phyloP scores from a whole-genome alignment of 306 rosid genomes.

The Coriaria nepalensis region DNA sequence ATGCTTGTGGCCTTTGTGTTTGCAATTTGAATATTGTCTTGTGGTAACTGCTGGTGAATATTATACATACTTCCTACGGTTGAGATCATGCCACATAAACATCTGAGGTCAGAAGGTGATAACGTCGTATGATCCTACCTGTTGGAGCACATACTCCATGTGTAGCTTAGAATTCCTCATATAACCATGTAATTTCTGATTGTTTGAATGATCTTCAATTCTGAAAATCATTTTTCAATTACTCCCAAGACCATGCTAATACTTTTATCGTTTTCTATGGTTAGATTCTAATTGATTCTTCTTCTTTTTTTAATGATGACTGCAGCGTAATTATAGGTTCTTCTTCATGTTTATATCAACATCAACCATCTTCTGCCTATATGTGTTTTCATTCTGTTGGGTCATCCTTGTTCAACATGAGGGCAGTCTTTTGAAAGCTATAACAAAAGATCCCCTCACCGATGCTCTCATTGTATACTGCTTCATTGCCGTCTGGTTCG shows the following conservation, averaged over 20 bases:
- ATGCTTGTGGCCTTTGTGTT: too few relatives aligned
- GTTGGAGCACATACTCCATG: too few relatives aligned
- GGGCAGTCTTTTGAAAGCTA: constrained; percentile 18
- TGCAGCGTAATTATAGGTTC: constrained; percentile 91
- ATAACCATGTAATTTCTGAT: too few relatives aligned
- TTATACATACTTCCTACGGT: too few relatives aligned
- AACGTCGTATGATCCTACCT: too few relatives aligned
- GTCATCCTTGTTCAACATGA: constrained; percentile 23
- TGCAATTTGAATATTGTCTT: too few relatives aligned
- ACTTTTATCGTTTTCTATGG: background rate
- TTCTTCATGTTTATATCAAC: constrained; percentile 86
- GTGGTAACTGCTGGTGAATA: too few relatives aligned
- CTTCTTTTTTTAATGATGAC: constrained; percentile 8
- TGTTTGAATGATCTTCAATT: constrained; percentile 1
- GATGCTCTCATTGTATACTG: constrained; percentile 59
- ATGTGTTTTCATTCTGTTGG: constrained; percentile 60
- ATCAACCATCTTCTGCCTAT: constrained; percentile 70
- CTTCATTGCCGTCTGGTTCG: constrained; percentile 83
- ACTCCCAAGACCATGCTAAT: background rate
- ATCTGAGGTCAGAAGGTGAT: too few relatives aligned
- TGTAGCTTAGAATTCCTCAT: too few relatives aligned
- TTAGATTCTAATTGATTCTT: constrained; percentile 16
- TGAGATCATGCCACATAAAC: too few relatives aligned
- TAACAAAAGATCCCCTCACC: constrained; percentile 39
- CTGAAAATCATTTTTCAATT: background rate